Evolutionary conservation across 2,329 filamentous ascomycete species (phyloP).

Genomic region (Aurifilum marmelostoma): DNA sequence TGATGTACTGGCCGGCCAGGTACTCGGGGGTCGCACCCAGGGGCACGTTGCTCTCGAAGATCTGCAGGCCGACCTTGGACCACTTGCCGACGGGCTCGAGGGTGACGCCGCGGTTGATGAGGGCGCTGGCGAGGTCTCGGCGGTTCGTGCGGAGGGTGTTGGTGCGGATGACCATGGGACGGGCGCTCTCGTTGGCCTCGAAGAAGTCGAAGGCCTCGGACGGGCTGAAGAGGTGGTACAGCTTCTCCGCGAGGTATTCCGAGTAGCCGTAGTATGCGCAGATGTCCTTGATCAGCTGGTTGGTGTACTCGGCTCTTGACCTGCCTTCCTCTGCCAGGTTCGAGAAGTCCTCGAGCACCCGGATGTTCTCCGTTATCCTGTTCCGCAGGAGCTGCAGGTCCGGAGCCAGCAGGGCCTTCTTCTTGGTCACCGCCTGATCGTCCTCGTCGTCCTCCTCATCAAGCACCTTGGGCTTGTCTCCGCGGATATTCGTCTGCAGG

Average conservation of each 20-base stretch:
- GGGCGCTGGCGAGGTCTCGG: constrained; percentile 82
- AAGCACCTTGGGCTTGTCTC: constrained; percentile 45
- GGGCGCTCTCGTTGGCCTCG: constrained; percentile 94
- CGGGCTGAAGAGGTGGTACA: constrained; percentile 89
- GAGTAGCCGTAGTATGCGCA: constrained; percentile 98
- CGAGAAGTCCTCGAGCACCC: constrained; percentile 86
- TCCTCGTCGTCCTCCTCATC: constrained; percentile 42
- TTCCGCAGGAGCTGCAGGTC: constrained; percentile 87
- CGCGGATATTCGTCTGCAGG: constrained; percentile 90
- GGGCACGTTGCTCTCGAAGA: constrained; percentile 86
- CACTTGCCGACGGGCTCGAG: constrained; percentile 97
- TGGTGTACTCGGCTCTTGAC: constrained; percentile 85
- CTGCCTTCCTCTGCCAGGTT: constrained; percentile 78
- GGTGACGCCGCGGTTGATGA: constrained; percentile 95
- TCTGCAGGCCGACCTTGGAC: constrained; percentile 95
- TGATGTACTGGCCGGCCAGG: constrained; percentile 94
- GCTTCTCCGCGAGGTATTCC: constrained; percentile 91
- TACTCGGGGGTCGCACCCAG: constrained; percentile 97
- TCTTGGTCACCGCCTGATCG: constrained; percentile 45
- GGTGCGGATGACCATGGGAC: constrained; percentile 93
- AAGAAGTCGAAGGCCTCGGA: constrained; percentile 97
- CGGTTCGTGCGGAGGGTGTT: constrained; percentile 84
- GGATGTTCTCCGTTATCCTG: constrained; percentile 89
- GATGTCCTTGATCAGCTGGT: constrained; percentile 85
- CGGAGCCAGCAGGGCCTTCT: constrained; percentile 69